A percentile compares a stretch with the other conserved stretches of the same genome.
Conservation (phyloP, 2,329 filamentous ascomycete genomes). For the Talaromyces albobiverticillius region DNA sequence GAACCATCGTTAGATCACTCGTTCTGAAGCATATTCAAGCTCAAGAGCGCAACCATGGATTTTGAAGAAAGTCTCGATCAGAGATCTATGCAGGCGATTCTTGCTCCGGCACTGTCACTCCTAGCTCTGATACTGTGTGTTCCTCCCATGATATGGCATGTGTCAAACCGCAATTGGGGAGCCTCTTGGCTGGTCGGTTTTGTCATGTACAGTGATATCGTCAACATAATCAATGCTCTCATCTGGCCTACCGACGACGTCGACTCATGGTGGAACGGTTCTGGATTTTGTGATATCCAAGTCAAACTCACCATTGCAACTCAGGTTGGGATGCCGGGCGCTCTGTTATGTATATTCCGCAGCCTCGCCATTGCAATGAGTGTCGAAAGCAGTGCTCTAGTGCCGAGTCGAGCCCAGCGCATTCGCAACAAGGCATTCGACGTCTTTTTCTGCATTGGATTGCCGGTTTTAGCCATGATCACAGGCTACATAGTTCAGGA, state of each 20-base stretch:
- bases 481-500: constrained; percentile 60
- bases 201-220: constrained; percentile 55
- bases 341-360: constrained; percentile 58
- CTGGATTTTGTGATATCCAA: constrained; percentile 63
- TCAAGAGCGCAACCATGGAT: not conserved
- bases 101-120: constrained; percentile 49
- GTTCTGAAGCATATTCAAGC: not conserved
- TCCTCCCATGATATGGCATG: constrained; percentile 60
- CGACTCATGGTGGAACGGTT: constrained; percentile 55
- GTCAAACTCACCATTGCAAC: constrained; percentile 56
- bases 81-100: constrained; percentile 27
- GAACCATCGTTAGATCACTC: not conserved
- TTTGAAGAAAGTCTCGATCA: not conserved
- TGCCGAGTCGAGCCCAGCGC: constrained; percentile 49
- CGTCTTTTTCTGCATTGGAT: constrained; percentile 52
- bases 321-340: constrained; percentile 52
- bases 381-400: constrained; percentile 53
- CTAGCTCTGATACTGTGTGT: constrained; percentile 53
- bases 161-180: constrained; percentile 59
- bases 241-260: constrained; percentile 63
- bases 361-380: constrained; percentile 61
- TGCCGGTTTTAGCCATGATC: constrained; percentile 55
- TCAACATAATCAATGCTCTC: constrained; percentile 60
- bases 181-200: constrained; percentile 57
- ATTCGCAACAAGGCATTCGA: constrained; percentile 50